Percentiles rank a stretch among this genome's conserved stretches.
phyloP scores from a whole-genome alignment of 345 rosid genomes.

The Lepidium aucheri region DNA sequence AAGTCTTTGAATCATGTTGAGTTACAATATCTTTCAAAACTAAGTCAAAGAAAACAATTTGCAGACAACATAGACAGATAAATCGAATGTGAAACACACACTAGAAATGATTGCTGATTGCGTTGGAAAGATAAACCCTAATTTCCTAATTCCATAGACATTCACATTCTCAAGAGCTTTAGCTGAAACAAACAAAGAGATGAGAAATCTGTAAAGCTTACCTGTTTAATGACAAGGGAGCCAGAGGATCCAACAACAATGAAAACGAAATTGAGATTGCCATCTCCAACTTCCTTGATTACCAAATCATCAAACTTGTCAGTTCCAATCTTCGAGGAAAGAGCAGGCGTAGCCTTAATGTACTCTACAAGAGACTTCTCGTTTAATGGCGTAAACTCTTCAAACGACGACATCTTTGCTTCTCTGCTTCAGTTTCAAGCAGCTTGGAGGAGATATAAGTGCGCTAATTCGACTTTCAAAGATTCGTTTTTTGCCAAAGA shows the following conservation, averaged over 20 bases:
- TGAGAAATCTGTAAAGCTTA: not conserved
- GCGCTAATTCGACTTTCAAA: not conserved
- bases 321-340: conserved; percentile 50
- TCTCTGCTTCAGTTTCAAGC: conserved; percentile 30
- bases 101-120: not conserved
- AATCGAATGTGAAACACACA: not conserved
- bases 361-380: conserved; percentile 72
- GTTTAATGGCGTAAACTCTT: conserved; percentile 61
- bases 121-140: conserved; percentile 10
- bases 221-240: conserved; percentile 91
- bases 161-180: not conserved
- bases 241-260: conserved; percentile 55
- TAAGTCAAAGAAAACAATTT: not conserved
- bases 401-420: conserved; percentile 47
- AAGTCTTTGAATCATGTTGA: not conserved
- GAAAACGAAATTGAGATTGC: conserved; percentile 88
- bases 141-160: not conserved
- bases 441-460: not conserved
- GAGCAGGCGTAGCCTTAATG: conserved; percentile 62
- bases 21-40: not conserved
- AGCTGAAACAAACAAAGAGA: not conserved
- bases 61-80: not conserved
- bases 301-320: conserved; percentile 48
- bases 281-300: conserved; percentile 93
- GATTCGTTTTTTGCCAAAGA: conserved; percentile 14